phyloP scores from a whole-genome alignment of 495 filamentous ascomycete genomes.

The Daldinia grandis region DNA sequence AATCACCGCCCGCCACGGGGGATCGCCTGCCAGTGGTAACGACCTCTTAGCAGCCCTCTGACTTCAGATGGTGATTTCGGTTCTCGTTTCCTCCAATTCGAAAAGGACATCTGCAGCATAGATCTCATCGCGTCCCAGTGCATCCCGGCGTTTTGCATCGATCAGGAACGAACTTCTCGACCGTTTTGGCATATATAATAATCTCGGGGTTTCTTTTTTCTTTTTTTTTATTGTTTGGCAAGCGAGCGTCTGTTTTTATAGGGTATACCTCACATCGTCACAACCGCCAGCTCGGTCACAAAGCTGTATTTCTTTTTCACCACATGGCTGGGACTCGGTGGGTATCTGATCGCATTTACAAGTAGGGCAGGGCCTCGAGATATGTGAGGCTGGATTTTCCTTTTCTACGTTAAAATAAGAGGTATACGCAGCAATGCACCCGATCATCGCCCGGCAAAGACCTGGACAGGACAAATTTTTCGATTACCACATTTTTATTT shows the following conservation, averaged over 20 bases:
- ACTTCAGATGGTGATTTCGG: constrained; percentile 24
- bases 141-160: constrained; percentile 54
- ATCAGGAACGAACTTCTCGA: constrained; percentile 49
- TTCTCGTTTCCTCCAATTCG: constrained; percentile 29
- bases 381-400: constrained; percentile 52
- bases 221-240: constrained; percentile 45
- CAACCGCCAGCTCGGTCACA: constrained; percentile 55
- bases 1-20: constrained; percentile 56
- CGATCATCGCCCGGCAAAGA: constrained; percentile 52
- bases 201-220: constrained; percentile 30
- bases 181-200: constrained; percentile 41
- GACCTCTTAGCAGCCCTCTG: constrained; percentile 43
- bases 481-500: constrained; percentile 38
- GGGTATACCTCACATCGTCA: constrained; percentile 46
- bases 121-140: constrained; percentile 43
- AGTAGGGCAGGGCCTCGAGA: constrained; percentile 49
- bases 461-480: constrained; percentile 53
- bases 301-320: constrained; percentile 43
- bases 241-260: constrained; percentile 54
- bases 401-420: constrained; percentile 50
- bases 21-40: constrained; percentile 53
- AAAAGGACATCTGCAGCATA: constrained; percentile 41
- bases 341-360: constrained; percentile 61
- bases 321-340: constrained; percentile 57
- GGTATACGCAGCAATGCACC: constrained; percentile 63